A percentile compares a stretch with the other conserved stretches of the same genome.
Evolutionary conservation across 179 eudicot genomes (phyloP).

Genomic region (Corrigiola litoralis): DNA sequence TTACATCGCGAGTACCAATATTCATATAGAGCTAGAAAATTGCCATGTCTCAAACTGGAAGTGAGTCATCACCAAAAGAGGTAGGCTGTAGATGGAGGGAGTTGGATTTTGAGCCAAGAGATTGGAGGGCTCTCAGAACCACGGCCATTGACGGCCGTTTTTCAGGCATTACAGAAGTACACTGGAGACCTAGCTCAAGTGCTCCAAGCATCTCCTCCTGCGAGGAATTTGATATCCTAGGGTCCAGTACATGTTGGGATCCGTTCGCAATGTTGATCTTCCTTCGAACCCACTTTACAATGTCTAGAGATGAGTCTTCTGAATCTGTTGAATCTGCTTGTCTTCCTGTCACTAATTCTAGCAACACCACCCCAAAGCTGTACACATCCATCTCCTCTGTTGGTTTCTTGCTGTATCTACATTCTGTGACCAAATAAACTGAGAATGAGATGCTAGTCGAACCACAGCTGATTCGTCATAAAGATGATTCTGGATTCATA

Average conservation of each 20-base stretch:
- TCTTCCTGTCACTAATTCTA: slow-evolving; percentile 62
- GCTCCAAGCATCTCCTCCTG: slow-evolving; percentile 57
- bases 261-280: slow-evolving; percentile 62
- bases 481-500: too few relatives aligned
- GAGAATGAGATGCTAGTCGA: too few relatives aligned
- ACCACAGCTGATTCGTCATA: too few relatives aligned
- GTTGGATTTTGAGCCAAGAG: slow-evolving; percentile 37
- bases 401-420: slow-evolving; percentile 47
- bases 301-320: slow-evolving; percentile 38
- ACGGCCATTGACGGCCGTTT: slow-evolving; percentile 66
- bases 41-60: slow-evolving; percentile 22
- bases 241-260: slow-evolving; percentile 54
- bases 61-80: slow-evolving; percentile 7
- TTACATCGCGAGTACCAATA: slow-evolving; percentile 10
- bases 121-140: slow-evolving; percentile 55
- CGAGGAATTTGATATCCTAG: slow-evolving; percentile 43
- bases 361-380: slow-evolving; percentile 63
- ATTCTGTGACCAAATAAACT: slow-evolving; percentile 33
- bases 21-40: neutral
- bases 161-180: slow-evolving; percentile 65
- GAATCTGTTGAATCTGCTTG: slow-evolving; percentile 41
- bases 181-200: slow-evolving; percentile 51
- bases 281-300: slow-evolving; percentile 65
- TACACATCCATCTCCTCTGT: slow-evolving; percentile 66
- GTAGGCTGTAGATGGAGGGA: slow-evolving; percentile 14